phyloP scores from a whole-genome alignment of 345 rosid genomes.

The thale cress (Arabidopsis thaliana) region TAIR10.1 NC_003075.7:14650001-14650500 shows the following conservation, averaged over 20 bases:
- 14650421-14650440: conserved; percentile 6
- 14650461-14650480: conserved; percentile 68
- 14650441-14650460: conserved; percentile 77
- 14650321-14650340: conserved; percentile 73
- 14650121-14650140: conserved; percentile 13
- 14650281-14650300: conserved; percentile 89
- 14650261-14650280: conserved; percentile 78
- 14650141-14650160: background rate
- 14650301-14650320: conserved; percentile 85
- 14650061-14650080: conserved; percentile 98
- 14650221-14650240: conserved; percentile 56
- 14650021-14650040: conserved; percentile 52
- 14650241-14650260: conserved; percentile 79
- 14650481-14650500: conserved; percentile 57
- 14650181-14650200: conserved; percentile 11
- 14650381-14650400: background rate
- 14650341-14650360: conserved; percentile 30
- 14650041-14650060: conserved; percentile 76
- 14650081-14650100: conserved; percentile 79
- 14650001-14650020: conserved; percentile 23
- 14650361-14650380: background rate
- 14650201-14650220: background rate
- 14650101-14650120: conserved; percentile 29
- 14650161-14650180: conserved; percentile 3
- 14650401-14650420: conserved; percentile 31